Conservation (phyloP, 441 rosid genomes). For the Erodium trifolium region DNA sequence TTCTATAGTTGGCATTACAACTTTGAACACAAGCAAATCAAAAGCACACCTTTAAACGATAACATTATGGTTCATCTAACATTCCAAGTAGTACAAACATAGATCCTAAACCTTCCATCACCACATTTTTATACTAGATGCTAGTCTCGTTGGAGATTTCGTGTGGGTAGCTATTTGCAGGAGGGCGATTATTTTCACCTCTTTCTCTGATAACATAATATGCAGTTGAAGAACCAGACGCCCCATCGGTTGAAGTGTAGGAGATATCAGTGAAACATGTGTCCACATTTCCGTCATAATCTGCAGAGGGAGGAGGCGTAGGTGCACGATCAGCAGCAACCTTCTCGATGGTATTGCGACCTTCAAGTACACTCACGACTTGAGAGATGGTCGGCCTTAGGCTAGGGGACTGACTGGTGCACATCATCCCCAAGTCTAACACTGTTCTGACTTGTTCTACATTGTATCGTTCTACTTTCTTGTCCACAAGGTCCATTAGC, state of each 20-base stretch:
- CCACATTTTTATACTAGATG: neutral
- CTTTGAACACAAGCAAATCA: no score
- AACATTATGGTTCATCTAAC: no score
- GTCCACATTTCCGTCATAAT: neutral
- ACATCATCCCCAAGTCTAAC: constrained; percentile 16
- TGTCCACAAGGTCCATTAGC: constrained; percentile 14
- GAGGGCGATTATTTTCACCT: neutral
- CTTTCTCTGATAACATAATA: neutral
- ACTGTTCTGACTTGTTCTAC: neutral
- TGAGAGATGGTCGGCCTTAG: constrained; percentile 26
- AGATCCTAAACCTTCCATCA: neutral
- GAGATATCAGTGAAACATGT: neutral
- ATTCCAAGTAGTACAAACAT: no score
- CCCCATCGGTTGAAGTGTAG: neutral
- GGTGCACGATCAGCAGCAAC: neutral
- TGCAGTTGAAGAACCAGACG: neutral
- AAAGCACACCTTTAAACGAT: no score
- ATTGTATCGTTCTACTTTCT: constrained; percentile 2
- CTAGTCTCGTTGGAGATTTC: neutral
- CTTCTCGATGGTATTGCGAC: neutral
- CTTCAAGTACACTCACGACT: constrained; percentile 14
- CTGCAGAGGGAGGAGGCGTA: neutral
- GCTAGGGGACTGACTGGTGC: constrained; percentile 10
- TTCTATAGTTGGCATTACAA: no score
- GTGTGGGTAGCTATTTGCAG: neutral